Base-by-base conservation (phyloP, 176 grass and related monocot genomes). In the Guadua angustifolia region DNA sequence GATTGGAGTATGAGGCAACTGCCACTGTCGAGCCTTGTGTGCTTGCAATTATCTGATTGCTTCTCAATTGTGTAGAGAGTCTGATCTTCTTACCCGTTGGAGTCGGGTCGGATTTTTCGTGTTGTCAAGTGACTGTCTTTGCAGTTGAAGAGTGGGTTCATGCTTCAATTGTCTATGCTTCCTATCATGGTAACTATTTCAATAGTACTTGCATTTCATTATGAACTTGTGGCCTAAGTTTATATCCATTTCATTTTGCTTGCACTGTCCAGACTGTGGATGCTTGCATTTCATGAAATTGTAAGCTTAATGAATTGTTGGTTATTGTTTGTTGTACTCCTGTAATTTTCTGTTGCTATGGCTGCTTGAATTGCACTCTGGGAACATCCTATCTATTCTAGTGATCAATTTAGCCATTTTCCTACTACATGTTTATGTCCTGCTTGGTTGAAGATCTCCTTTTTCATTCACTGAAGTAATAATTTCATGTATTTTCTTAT, bases 51-150 rank as follows among this genome's bases (percentile, higher is more conserved):
- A 57, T 57, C 58, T 50, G 83, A 83, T 59, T 79, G 57, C 61
- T 87, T 83, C 68, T 80, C 60, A n/a, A 78, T 63, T 90, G n/a
- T 69, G 36, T 90, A 87, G 79, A 74, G 79, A 74, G 42, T 74
- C 79, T 79, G 74, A 79, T 83, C 79, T 22, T 79, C 72, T 77
- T 71, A 75, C 74, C 52, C 5, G 10, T 26, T 59, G 33, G 2
- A 79, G n/a, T 21, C 0, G 14, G 70, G 75, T 87, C 21, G 42
- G 75, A 79, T 80, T 90, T 90, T 90, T 90, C 43, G 60, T 90
- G 89, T 90, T 75, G 52, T 43, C 51, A 62, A 69, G 84, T 73
- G 59, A 52, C 13, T 61, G 69, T 69, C 79, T 79, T 60, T 83
- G 73, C 66, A 68, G 73, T 65, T 58, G 65, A 86, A 86, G 72